These are phyloP conservation scores for Diaporthe caulivora DNA, from an alignment of 2,329 filamentous ascomycete genomes.

Conservation along the genomic window DNA sequence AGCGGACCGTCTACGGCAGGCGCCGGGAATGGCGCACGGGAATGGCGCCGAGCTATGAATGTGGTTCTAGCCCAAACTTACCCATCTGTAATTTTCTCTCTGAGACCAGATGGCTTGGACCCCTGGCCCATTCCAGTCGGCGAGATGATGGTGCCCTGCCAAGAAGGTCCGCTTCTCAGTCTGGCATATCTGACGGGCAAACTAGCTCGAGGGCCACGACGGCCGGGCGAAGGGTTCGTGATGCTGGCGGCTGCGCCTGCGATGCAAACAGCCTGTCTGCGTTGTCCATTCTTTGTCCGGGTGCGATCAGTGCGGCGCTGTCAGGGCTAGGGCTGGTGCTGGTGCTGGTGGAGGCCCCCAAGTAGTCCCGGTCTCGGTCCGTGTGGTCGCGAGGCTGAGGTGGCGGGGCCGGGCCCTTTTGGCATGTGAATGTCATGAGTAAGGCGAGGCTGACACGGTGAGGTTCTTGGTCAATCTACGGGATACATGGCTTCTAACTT, in stretches of 20 bases:
- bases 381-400: not conserved
- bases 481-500: too few relatives aligned
- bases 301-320: not conserved
- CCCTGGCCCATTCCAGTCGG: constrained; percentile 14
- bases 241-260: not conserved
- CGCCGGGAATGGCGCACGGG: constrained; percentile 1
- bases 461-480: too few relatives aligned
- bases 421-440: not conserved
- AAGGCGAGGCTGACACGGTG: not conserved
- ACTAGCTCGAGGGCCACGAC: not conserved
- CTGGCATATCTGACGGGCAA: constrained; percentile 5
- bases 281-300: not conserved
- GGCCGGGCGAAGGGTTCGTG: not conserved
- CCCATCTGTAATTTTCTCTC: too few relatives aligned
- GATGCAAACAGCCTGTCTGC: constrained; percentile 5
- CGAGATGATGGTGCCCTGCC: not conserved
- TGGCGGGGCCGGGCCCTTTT: not conserved
- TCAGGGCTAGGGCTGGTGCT: not conserved
- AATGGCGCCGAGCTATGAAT: not conserved
- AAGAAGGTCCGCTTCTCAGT: not conserved
- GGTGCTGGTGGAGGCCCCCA: not conserved
- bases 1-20: constrained; percentile 1
- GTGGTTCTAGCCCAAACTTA: not conserved
- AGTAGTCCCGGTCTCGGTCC: not conserved
- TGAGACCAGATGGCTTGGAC: not conserved